Percentiles rank a stretch among this genome's conserved stretches.
Evolutionary conservation across 768 basidiomycete genomes (phyloP).

Genomic region (Russula foetens): DNA sequence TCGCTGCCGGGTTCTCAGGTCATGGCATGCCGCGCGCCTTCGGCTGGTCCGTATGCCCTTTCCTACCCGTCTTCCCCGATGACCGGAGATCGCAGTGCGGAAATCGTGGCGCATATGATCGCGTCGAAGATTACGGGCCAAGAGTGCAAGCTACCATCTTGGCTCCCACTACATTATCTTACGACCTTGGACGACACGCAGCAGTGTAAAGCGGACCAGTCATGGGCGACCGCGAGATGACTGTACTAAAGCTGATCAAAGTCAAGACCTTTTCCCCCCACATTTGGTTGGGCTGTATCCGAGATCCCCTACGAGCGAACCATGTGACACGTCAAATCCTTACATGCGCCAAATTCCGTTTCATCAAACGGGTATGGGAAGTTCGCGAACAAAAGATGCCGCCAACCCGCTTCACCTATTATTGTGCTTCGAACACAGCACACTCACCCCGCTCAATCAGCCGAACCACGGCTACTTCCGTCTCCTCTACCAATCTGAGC

Average conservation of each 20-base stretch:
- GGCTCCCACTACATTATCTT: conserved; percentile 46
- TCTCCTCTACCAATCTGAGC: too few species aligned
- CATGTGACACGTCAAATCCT: not conserved
- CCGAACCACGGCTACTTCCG: not conserved
- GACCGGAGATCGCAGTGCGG: conserved; percentile 39
- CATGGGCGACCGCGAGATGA: not conserved
- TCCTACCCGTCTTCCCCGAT: not conserved
- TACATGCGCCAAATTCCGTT: not conserved
- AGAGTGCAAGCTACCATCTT: conserved; percentile 45
- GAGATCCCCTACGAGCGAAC: not conserved
- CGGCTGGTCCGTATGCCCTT: conserved; percentile 43
- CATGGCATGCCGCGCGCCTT: conserved; percentile 78
- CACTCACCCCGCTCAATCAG: too few species aligned
- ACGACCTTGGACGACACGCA: conserved; percentile 10
- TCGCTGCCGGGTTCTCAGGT: conserved; percentile 65
- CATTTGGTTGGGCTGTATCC: not conserved
- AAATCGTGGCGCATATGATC: conserved; percentile 55
- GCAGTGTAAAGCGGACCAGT: not conserved
- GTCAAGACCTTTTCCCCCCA: not conserved
- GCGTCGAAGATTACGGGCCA: conserved; percentile 35
- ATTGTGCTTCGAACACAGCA: not conserved
- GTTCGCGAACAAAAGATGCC: not conserved
- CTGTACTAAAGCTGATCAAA: not conserved
- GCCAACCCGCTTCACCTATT: not conserved
- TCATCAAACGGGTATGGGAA: not conserved